A percentile compares a stretch with the other conserved stretches of the same genome.
Conservation (phyloP, 768 basidiomycete species). For the Mycena metata region DNA sequence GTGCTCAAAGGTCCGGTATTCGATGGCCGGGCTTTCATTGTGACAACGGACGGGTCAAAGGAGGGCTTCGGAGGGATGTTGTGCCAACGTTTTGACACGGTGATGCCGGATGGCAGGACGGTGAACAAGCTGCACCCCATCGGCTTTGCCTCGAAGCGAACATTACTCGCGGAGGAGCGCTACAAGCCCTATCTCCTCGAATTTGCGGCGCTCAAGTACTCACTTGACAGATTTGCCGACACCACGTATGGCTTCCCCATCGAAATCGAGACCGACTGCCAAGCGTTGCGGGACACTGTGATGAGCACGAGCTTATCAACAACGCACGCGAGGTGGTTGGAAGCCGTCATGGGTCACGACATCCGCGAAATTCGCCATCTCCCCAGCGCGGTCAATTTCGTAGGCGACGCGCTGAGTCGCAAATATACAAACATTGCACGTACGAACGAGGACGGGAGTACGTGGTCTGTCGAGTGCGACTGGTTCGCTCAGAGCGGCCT, state of each 20-base stretch:
- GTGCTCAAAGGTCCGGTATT: conserved; percentile 38
- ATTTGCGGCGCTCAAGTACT: conserved; percentile 40
- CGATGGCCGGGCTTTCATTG: conserved; percentile 45
- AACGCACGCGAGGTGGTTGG: conserved; percentile 45
- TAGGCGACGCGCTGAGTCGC: conserved; percentile 41
- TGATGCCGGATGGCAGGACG: conserved; percentile 25
- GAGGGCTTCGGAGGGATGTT: conserved; percentile 45
- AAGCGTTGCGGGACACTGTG: conserved; percentile 42
- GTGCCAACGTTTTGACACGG: conserved; percentile 37
- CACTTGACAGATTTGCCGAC: conserved; percentile 38
- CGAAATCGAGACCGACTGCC: conserved; percentile 30
- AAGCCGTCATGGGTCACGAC: conserved; percentile 40
- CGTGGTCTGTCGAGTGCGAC: conserved; percentile 42
- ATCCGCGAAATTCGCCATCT: conserved; percentile 40
- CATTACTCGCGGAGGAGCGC: conserved; percentile 45
- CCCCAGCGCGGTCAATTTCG: conserved; percentile 37
- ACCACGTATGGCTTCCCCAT: conserved; percentile 42
- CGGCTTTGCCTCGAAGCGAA: conserved; percentile 50
- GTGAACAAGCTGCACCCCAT: conserved; percentile 45
- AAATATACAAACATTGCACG: conserved; percentile 22
- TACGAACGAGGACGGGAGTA: conserved; percentile 5
- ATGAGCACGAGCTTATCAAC: conserved; percentile 35
- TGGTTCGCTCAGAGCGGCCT: conserved; percentile 39
- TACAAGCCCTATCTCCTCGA: conserved; percentile 50
- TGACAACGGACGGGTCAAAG: conserved; percentile 46